phyloP scores from a whole-genome alignment of 805 yeast genomes.

The Saturnispora mendoncae region DNA sequence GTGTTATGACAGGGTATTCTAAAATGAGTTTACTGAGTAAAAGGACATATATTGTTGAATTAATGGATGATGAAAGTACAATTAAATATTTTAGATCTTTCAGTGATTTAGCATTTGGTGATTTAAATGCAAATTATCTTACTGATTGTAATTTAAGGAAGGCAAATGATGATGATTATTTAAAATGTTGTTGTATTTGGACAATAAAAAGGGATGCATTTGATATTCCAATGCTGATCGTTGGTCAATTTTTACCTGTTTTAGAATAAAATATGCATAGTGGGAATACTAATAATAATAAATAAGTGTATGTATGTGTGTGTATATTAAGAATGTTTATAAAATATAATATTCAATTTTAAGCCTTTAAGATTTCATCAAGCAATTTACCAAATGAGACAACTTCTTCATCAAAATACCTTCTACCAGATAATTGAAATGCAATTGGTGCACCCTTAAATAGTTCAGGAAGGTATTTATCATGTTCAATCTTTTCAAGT shows the following conservation, averaged over 20 bases:
- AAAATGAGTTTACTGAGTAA: slow-evolving; percentile 48
- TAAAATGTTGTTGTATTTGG: slow-evolving; percentile 71
- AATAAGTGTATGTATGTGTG: background rate
- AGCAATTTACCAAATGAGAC: slow-evolving; percentile 31
- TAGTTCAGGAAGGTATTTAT: slow-evolving; percentile 38
- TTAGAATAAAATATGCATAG: slow-evolving; percentile 32
- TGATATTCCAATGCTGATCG: slow-evolving; percentile 75
- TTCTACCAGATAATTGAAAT: slow-evolving; percentile 44
- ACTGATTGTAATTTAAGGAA: slow-evolving; percentile 41
- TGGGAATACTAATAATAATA: background rate
- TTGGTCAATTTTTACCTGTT: slow-evolving; percentile 73
- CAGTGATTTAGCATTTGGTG: slow-evolving; percentile 64
- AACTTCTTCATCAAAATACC: slow-evolving; percentile 50
- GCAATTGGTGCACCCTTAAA: slow-evolving; percentile 47
- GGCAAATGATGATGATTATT: slow-evolving; percentile 32
- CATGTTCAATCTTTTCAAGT: slow-evolving; percentile 41
- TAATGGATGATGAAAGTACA: slow-evolving; percentile 74
- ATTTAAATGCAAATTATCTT: slow-evolving; percentile 42
- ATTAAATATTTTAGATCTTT: slow-evolving; percentile 64
- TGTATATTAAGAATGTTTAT: background rate
- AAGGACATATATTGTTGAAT: slow-evolving; percentile 63
- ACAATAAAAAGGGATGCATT: slow-evolving; percentile 77
- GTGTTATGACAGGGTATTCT: slow-evolving; percentile 58
- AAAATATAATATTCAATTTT: background rate
- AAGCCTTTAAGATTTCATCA: slow-evolving; percentile 20